Evolutionary conservation across 805 yeast genomes (phyloP).

Genomic region (Priceomyces castillae): DNA sequence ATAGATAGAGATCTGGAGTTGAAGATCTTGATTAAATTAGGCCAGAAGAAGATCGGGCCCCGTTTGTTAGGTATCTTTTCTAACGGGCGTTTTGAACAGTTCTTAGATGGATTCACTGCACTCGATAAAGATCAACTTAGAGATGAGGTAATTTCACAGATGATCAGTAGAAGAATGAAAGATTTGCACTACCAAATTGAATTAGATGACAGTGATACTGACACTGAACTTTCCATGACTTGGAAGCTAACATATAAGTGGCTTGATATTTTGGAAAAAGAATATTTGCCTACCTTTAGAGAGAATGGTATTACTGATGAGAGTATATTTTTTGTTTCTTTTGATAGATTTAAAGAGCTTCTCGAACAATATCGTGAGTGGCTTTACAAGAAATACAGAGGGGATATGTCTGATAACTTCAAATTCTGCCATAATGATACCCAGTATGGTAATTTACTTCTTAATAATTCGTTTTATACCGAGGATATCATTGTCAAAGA

Average conservation of each 20-base stretch:
- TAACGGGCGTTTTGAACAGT: conserved; percentile 95
- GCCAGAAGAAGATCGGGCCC: conserved; percentile 83
- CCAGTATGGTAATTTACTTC: conserved; percentile 88
- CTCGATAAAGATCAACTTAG: conserved; percentile 71
- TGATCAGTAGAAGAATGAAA: conserved; percentile 94
- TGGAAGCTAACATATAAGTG: conserved; percentile 76
- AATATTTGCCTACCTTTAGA: conserved; percentile 37
- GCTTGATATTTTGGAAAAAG: conserved; percentile 47
- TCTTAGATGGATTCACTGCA: conserved; percentile 76
- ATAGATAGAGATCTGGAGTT: conserved; percentile 86
- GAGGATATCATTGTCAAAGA: conserved; percentile 30
- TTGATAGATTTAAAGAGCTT: conserved; percentile 48
- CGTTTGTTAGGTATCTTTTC: conserved; percentile 81
- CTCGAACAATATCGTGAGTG: conserved; percentile 57
- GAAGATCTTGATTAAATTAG: conserved; percentile 65
- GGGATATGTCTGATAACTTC: conserved; percentile 45
- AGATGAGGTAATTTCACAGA: conserved; percentile 69
- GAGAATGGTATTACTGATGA: conserved; percentile 31
- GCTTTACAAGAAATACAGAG: conserved; percentile 53
- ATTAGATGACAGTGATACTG: conserved; percentile 54
- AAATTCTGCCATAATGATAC: conserved; percentile 95
- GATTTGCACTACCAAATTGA: conserved; percentile 83
- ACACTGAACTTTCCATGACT: conserved; percentile 54
- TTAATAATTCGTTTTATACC: conserved; percentile 55
- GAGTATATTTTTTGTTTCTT: conserved; percentile 43